Evolutionary conservation across 2,329 filamentous ascomycete genomes (phyloP).

Genomic region (Talaromyces sp.): DNA sequence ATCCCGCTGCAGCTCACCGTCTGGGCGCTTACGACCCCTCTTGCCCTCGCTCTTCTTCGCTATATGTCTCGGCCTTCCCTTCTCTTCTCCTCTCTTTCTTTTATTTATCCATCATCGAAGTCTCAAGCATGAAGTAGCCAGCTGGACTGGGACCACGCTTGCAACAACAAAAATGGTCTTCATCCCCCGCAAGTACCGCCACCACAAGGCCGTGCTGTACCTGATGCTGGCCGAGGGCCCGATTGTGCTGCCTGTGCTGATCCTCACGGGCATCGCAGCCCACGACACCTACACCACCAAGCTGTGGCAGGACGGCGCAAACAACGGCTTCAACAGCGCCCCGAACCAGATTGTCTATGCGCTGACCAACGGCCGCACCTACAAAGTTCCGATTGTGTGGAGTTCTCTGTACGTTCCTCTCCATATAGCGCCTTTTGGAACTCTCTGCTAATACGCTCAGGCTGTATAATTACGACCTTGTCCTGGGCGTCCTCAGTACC

Average conservation of each 20-base stretch:
- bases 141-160: conserved; percentile 13
- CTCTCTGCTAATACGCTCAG: conserved; percentile 30
- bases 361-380: conserved; percentile 53
- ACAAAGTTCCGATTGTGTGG: conserved; percentile 53
- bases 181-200: conserved; percentile 51
- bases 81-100: conserved; percentile 13
- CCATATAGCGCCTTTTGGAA: not conserved
- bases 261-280: conserved; percentile 57
- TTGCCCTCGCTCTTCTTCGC: conserved; percentile 3
- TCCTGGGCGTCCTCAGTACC: conserved; percentile 55
- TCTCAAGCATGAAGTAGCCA: conserved; percentile 26
- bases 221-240: conserved; percentile 53
- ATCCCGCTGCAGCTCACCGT: conserved; percentile 30
- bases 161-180: conserved; percentile 28
- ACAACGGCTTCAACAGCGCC: conserved; percentile 59
- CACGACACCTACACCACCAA: conserved; percentile 57
- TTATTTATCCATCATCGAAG: conserved; percentile 15
- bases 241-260: conserved; percentile 52
- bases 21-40: conserved; percentile 17
- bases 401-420: conserved; percentile 49
- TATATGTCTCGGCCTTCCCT: not conserved
- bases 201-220: conserved; percentile 46
- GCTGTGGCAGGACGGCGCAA: conserved; percentile 57
- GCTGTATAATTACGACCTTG: conserved; percentile 56
- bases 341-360: conserved; percentile 53